These are phyloP conservation scores for Parascedosporium putredinis DNA, from an alignment of 2,329 filamentous ascomycete genomes.

Conservation along the genomic window DNA sequence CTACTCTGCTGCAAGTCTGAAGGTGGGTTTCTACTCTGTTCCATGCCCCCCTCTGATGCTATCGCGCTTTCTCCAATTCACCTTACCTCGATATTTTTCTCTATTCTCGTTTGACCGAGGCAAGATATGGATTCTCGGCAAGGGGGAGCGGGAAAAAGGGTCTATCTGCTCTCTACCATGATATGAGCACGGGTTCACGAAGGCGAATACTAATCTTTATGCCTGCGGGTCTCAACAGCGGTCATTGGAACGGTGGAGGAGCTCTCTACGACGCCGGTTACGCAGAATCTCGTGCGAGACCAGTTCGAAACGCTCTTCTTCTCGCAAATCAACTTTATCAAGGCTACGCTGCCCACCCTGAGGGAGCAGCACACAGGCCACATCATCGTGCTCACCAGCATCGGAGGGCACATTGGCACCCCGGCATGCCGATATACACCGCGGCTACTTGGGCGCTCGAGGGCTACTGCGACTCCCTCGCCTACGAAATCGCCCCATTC, in stretches of 20 bases:
- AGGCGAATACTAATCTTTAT: no score
- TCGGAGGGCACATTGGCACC: conserved; percentile 85
- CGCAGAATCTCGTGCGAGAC: conserved; percentile 70
- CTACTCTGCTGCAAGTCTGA: conserved; percentile 82
- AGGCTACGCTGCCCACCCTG: conserved; percentile 71
- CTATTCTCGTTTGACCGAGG: no score
- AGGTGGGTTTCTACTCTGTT: conserved; percentile 45
- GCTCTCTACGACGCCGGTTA: conserved; percentile 60
- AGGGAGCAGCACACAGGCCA: conserved; percentile 75
- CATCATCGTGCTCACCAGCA: conserved; percentile 79
- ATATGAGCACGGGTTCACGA: no score
- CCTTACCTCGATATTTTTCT: no score
- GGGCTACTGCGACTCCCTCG: conserved; percentile 88
- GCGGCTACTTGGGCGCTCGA: conserved; percentile 91
- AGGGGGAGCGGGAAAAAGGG: not conserved
- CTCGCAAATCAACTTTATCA: conserved; percentile 91
- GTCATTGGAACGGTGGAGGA: conserved; percentile 89
- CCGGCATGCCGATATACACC: conserved; percentile 82
- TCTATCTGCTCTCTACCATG: no score
- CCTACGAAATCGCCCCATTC: conserved; percentile 94
- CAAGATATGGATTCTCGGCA: not conserved
- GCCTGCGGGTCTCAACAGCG: no score
- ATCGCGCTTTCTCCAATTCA: no score
- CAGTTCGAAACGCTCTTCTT: conserved; percentile 96
- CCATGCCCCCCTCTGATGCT: no score